phyloP scores from a whole-genome alignment of 495 filamentous ascomycete species.

The Friedmanniomyces endolithicus region DNA sequence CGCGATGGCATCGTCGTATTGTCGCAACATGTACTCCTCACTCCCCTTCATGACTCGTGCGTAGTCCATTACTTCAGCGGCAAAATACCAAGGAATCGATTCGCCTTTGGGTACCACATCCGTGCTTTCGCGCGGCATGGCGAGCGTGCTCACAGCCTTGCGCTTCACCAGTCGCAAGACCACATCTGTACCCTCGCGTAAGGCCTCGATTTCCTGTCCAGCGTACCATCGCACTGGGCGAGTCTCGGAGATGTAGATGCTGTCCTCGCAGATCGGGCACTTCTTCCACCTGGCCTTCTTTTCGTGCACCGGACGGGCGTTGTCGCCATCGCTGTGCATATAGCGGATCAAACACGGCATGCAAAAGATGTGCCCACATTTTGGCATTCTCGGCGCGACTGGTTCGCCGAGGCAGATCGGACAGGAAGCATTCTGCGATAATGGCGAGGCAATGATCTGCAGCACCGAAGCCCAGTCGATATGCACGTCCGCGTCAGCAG shows the following conservation, averaged over 20 bases:
- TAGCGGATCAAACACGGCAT: conserved; percentile 87
- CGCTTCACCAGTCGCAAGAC: conserved; percentile 75
- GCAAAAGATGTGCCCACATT: conserved; percentile 95
- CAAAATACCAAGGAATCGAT: conserved; percentile 87
- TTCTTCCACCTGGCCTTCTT: conserved; percentile 80
- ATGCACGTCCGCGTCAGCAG: conserved; percentile 76
- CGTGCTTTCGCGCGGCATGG: conserved; percentile 71
- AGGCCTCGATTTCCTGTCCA: conserved; percentile 71
- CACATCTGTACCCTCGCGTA: conserved; percentile 75
- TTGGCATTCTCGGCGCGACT: conserved; percentile 91
- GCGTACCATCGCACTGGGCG: conserved; percentile 81
- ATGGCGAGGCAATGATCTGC: conserved; percentile 78
- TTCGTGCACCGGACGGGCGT: conserved; percentile 41
- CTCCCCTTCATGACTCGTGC: conserved; percentile 91
- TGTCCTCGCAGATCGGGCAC: conserved; percentile 92
- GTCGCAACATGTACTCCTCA: conserved; percentile 68
- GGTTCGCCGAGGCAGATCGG: conserved; percentile 88
- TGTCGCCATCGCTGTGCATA: conserved; percentile 75
- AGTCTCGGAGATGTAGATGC: conserved; percentile 76
- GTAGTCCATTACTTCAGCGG: conserved; percentile 87
- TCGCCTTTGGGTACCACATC: conserved; percentile 54
- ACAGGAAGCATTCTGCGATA: conserved; percentile 77
- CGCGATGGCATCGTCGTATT: conserved; percentile 66
- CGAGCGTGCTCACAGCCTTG: conserved; percentile 65
- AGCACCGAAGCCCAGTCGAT: conserved; percentile 83